phyloP scores from a whole-genome alignment of 306 rosid species.

The Fagus crenata region DNA sequence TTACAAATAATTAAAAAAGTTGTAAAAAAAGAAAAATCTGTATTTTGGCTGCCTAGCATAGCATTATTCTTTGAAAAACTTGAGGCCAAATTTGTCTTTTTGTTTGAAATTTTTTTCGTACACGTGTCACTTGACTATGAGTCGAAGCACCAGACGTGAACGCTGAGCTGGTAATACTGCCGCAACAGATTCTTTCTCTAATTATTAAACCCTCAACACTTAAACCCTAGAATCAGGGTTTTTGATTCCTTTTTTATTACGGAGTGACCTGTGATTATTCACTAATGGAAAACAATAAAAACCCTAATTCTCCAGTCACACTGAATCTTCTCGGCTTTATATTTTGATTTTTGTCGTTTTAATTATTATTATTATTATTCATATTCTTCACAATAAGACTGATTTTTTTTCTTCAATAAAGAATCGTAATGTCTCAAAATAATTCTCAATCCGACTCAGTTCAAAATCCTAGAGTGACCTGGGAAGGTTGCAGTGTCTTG shows the following conservation, averaged over 20 bases:
- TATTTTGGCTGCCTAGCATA: too few relatives aligned
- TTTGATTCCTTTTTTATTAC: too few relatives aligned
- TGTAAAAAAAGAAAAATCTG: too few relatives aligned
- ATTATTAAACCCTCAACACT: not conserved
- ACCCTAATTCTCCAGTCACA: not conserved
- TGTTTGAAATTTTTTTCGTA: too few relatives aligned
- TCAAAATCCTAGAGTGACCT: slow-evolving; percentile 53
- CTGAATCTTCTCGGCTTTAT: not conserved
- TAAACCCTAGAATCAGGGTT: not conserved
- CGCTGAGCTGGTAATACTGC: too few relatives aligned
- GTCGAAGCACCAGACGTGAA: too few relatives aligned
- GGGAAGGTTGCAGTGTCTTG: slow-evolving; percentile 93
- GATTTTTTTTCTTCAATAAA: not conserved
- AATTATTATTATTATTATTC: not conserved
- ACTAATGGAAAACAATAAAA: not conserved
- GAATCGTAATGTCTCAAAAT: slow-evolving; percentile 30
- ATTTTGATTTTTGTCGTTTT: not conserved
- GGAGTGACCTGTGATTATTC: too few relatives aligned
- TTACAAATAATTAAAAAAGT: too few relatives aligned
- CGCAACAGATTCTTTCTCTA: too few relatives aligned
- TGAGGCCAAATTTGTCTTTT: too few relatives aligned
- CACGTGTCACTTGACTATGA: too few relatives aligned
- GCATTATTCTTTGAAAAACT: too few relatives aligned
- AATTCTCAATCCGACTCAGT: slow-evolving; percentile 10
- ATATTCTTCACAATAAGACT: not conserved